Percentiles rank a stretch among this genome's conserved stretches.
These are phyloP conservation scores for Russula olivacea DNA, from an alignment of 768 basidiomycete species.

Conservation along the genomic window DNA sequence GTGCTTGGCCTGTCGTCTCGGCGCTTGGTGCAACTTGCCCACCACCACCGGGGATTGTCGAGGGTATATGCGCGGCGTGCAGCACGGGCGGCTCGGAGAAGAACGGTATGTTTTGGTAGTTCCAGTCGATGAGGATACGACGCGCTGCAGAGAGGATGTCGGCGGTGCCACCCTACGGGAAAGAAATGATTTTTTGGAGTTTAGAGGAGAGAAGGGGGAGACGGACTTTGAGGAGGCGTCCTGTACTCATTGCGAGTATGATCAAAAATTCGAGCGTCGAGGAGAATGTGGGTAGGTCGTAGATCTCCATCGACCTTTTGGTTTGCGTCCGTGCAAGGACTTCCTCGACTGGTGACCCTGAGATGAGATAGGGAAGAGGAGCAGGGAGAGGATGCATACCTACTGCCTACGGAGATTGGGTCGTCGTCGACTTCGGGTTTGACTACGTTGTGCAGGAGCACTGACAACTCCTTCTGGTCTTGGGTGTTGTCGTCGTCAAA, in stretches of 20 bases:
- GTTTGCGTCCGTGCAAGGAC: conserved; percentile 68
- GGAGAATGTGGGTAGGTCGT: conserved; percentile 70
- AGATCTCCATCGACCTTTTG: conserved; percentile 74
- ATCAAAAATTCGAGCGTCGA: conserved; percentile 81
- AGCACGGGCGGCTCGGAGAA: conserved; percentile 71
- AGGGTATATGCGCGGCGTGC: conserved; percentile 72
- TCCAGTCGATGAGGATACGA: conserved; percentile 61
- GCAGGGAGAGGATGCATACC: conserved; percentile 28
- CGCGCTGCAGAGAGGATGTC: conserved; percentile 3
- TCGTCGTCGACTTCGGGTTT: conserved; percentile 90
- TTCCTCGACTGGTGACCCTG: conserved; percentile 66
- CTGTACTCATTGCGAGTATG: conserved; percentile 78
- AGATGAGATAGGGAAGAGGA: neutral
- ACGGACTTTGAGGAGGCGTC: conserved; percentile 73
- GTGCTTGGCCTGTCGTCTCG: conserved; percentile 74
- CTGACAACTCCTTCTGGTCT: conserved; percentile 41
- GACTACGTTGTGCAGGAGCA: conserved; percentile 81
- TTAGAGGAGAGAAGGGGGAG: neutral
- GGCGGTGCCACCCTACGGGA: neutral
- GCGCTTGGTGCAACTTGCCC: conserved; percentile 59
- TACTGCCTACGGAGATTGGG: conserved; percentile 83
- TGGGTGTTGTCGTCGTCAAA: conserved; percentile 65
- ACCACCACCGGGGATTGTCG: conserved; percentile 36
- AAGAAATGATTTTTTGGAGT: too few species aligned
- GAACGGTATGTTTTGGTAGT: conserved; percentile 91